These are phyloP conservation scores for Hymenotorrendiella dingleyae DNA, from an alignment of 2,329 filamentous ascomycete genomes.

Conservation along the genomic window DNA sequence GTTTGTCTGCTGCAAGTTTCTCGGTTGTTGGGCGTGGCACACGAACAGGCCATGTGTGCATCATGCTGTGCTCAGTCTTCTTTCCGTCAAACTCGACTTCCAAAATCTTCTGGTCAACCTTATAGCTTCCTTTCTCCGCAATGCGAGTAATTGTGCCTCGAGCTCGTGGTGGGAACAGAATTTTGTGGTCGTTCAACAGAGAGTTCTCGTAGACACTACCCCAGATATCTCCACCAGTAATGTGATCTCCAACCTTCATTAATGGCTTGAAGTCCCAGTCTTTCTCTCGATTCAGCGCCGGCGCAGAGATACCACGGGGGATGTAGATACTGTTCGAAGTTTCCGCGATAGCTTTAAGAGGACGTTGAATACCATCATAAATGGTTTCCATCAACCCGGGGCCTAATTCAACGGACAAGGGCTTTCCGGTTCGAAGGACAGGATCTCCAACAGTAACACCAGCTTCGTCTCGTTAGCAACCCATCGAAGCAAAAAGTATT, in stretches of 20 bases:
- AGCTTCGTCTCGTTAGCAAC: slow-evolving; percentile 49
- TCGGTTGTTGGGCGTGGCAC: slow-evolving; percentile 88
- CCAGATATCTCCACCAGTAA: slow-evolving; percentile 94
- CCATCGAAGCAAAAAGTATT: no score
- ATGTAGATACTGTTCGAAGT: slow-evolving; percentile 90
- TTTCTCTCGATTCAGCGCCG: slow-evolving; percentile 81
- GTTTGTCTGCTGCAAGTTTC: slow-evolving; percentile 81
- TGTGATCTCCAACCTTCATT: slow-evolving; percentile 93
- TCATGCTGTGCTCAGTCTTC: slow-evolving; percentile 93
- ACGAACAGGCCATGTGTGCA: slow-evolving; percentile 98
- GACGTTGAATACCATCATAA: slow-evolving; percentile 98
- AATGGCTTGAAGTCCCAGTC: slow-evolving; percentile 95
- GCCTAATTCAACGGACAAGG: slow-evolving; percentile 92
- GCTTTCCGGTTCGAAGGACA: slow-evolving; percentile 85
- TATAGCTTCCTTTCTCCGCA: slow-evolving; percentile 84
- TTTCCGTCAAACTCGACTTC: slow-evolving; percentile 97
- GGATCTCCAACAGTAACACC: slow-evolving; percentile 95
- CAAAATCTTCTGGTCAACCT: slow-evolving; percentile 86
- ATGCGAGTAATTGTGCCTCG: slow-evolving; percentile 90
- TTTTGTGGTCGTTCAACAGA: slow-evolving; percentile 87
- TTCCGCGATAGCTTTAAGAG: slow-evolving; percentile 76
- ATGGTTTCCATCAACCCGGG: slow-evolving; percentile 98
- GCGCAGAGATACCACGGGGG: slow-evolving; percentile 83
- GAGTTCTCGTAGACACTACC: slow-evolving; percentile 95
- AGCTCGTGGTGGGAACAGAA: slow-evolving; percentile 83